Evolutionary conservation across 2,329 filamentous ascomycete species (phyloP).

Genomic region (Chalaropsis thielavioides): DNA sequence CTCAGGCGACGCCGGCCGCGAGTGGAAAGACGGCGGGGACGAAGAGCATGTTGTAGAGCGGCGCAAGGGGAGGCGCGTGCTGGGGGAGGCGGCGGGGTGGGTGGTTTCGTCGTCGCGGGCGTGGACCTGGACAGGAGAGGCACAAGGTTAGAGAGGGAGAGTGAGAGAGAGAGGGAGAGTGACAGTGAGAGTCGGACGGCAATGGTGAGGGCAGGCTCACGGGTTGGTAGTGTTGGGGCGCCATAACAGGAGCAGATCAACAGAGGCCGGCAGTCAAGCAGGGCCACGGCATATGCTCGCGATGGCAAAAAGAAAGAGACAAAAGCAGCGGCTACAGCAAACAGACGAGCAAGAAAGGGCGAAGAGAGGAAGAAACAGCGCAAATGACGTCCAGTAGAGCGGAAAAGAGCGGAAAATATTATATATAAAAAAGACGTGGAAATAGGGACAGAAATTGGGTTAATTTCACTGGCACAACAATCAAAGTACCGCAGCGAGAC

Average conservation of each 20-base stretch:
- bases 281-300: not conserved
- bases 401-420: not conserved
- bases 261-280: not conserved
- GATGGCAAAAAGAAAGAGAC: not conserved
- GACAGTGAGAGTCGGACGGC: no score
- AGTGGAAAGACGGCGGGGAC: constrained; percentile 75
- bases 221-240: constrained; percentile 16
- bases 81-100: constrained; percentile 23
- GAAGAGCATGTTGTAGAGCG: constrained; percentile 38
- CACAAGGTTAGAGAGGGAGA: not conserved
- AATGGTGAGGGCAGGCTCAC: not conserved
- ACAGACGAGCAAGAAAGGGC: no score
- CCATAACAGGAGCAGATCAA: not conserved
- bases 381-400: no score
- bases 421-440: not conserved
- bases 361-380: no score
- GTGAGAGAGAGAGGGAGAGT: no score
- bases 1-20: constrained; percentile 50
- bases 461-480: not conserved
- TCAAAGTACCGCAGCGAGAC: not conserved
- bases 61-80: constrained; percentile 25
- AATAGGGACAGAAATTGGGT: not conserved
- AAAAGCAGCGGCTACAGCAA: not conserved
- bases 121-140: constrained; percentile 33
- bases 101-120: constrained; percentile 39